Percentiles rank a stretch among this genome's conserved stretches.
Evolutionary conservation across 331 rosid species (phyloP).

Genomic region (Malus hybrid): DNA sequence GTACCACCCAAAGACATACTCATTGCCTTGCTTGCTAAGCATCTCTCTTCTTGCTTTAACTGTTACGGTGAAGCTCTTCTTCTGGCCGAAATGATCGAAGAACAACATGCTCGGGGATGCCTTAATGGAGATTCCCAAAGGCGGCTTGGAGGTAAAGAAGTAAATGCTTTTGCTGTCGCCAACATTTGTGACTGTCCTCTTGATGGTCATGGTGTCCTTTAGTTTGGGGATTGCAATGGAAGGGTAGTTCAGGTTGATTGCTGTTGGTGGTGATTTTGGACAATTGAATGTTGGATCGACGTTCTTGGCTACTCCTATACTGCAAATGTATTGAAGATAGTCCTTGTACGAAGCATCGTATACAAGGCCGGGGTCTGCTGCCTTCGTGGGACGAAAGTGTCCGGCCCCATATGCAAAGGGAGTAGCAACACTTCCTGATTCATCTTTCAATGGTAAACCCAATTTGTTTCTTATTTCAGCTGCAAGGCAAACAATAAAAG

Average conservation of each 20-base stretch:
- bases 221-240: slow-evolving; percentile 64
- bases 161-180: slow-evolving; percentile 45
- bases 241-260: slow-evolving; percentile 72
- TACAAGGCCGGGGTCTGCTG: slow-evolving; percentile 79
- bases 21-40: slow-evolving; percentile 3
- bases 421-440: slow-evolving; percentile 42
- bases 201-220: slow-evolving; percentile 25
- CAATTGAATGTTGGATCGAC: slow-evolving; percentile 34
- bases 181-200: slow-evolving; percentile 76
- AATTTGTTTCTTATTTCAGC: slow-evolving; percentile 59
- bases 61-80: slow-evolving; percentile 49
- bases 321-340: slow-evolving; percentile 63
- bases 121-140: slow-evolving; percentile 39
- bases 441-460: slow-evolving; percentile 52
- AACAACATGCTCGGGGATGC: slow-evolving; percentile 51
- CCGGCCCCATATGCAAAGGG: slow-evolving; percentile 88
- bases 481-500: slow-evolving; percentile 16
- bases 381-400: slow-evolving; percentile 59
- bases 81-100: slow-evolving; percentile 51
- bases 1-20: slow-evolving; percentile 75
- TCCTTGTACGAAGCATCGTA: slow-evolving; percentile 73
- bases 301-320: slow-evolving; percentile 27
- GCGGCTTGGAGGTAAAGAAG: slow-evolving; percentile 44
- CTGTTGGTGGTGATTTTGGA: slow-evolving; percentile 31
- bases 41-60: slow-evolving; percentile 30